Base-by-base conservation (phyloP, 1,284 basidiomycete species). In the Flammula alnicola region DNA sequence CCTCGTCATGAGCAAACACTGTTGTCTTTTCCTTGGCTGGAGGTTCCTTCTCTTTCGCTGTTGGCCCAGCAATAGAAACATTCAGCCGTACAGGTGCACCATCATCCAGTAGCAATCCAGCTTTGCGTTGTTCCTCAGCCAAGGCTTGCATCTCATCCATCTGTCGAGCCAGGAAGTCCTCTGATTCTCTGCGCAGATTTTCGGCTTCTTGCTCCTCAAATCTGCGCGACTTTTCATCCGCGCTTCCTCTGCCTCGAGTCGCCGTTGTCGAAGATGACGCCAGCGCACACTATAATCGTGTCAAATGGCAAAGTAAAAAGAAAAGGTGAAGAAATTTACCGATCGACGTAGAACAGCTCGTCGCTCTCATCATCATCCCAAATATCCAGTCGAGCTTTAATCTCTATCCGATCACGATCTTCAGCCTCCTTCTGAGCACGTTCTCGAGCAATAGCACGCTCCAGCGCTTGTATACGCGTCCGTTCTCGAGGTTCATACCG, bases 311-410 rank as follows among this genome's bases (percentile, higher is more conserved):
- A 12, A 22, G 25, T 29, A 23, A 10, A 31, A 32, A 11, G 38
- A 29, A 32, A 47, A n/a, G 8, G 31, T 23, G 16, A 42, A 17
- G 20, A 40, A 4, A 48, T 73, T 54, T 56, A 90, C 86, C 92
- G 80, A 62, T 96, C 93, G 31, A 86, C 78, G 61, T 93, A 95
- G 70, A 92, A 95, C 20, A 84, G 62, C 57, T 95, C 93, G 54
- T 91, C 89, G 56, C 88, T 88, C 63, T 93, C 90, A 54, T 95
- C 93, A 61, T 96, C 93, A 61, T 96, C 93, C 90, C 91, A 95
- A 1, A 86, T 70, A 51, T 88, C 86, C 19, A 95, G 72, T 3
- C 88, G 78, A 20, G 84, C 77, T 26, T 81, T 79, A 77, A 91
- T 87, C 63, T 88, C 84, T 11, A 82, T 62, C 11, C 81, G 75